These are phyloP conservation scores for Microdochium nivale DNA, from an alignment of 2,329 filamentous ascomycete species.

Conservation along the genomic window DNA sequence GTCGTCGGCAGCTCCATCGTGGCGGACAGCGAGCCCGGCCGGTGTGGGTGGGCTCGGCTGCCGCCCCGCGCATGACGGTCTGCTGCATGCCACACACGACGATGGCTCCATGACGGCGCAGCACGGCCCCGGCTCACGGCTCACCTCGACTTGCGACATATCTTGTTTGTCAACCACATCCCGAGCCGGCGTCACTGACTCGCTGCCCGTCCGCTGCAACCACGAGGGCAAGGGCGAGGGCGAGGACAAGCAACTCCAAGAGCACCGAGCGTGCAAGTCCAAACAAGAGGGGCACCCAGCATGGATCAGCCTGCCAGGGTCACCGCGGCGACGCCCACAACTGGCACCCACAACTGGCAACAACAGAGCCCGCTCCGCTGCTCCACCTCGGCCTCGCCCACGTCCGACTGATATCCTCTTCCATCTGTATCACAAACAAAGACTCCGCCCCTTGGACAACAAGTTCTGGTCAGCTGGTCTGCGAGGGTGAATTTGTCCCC, in stretches of 20 bases:
- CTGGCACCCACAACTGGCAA: neutral
- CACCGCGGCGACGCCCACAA: neutral
- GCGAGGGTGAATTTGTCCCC: too few relatives aligned
- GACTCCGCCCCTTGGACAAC: too few relatives aligned
- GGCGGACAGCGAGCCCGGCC: neutral
- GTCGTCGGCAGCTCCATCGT: too few relatives aligned
- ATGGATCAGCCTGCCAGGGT: neutral
- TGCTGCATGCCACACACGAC: neutral
- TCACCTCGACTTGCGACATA: too few relatives aligned
- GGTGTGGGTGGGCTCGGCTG: neutral
- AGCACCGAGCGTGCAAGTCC: too few relatives aligned
- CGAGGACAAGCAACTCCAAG: neutral
- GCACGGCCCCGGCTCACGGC: neutral
- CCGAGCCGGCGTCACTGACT: neutral
- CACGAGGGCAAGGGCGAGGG: neutral
- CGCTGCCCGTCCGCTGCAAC: neutral
- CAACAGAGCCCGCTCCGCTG: neutral
- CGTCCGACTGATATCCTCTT: neutral
- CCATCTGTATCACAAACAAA: too few relatives aligned
- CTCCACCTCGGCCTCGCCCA: neutral
- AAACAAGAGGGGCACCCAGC: neutral
- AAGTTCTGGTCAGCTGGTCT: too few relatives aligned
- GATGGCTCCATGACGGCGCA: neutral
- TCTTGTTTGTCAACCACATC: too few relatives aligned
- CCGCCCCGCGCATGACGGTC: neutral